phyloP scores from a whole-genome alignment of 495 filamentous ascomycete species.

The Annulohypoxylon bovei region DNA sequence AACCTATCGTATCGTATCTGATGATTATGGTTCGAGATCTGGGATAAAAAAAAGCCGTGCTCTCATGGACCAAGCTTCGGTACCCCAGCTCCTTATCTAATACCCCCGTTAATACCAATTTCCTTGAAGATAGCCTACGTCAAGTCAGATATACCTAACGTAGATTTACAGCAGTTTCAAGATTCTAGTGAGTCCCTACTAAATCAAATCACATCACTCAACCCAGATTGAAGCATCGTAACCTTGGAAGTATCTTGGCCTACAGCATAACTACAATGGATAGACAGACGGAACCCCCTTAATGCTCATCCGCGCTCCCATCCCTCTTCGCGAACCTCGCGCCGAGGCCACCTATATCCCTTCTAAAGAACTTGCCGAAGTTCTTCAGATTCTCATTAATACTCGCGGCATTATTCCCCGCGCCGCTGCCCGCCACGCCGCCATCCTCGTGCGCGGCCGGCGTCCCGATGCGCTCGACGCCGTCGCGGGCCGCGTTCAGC shows the following conservation, averaged over 20 bases:
- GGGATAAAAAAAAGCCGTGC: neutral
- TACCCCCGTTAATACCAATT: neutral
- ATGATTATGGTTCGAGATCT: neutral
- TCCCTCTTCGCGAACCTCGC: slow-evolving; percentile 71
- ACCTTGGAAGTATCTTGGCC: neutral
- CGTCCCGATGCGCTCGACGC: slow-evolving; percentile 85
- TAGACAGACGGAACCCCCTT: no score
- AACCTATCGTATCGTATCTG: neutral
- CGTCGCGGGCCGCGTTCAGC: slow-evolving; percentile 87
- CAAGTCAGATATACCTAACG: no score
- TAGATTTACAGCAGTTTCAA: no score
- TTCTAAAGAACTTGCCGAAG: slow-evolving; percentile 93
- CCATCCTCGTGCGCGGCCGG: slow-evolving; percentile 53
- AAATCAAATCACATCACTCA: neutral
- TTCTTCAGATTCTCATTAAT: slow-evolving; percentile 93
- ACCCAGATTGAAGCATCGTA: neutral
- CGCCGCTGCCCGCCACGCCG: slow-evolving; percentile 61
- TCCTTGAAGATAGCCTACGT: neutral
- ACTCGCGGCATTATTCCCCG: slow-evolving; percentile 60
- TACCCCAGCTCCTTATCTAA: neutral
- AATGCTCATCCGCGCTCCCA: slow-evolving; percentile 40
- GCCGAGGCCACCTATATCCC: slow-evolving; percentile 86
- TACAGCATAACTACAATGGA: neutral
- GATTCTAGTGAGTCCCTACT: no score
- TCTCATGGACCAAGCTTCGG: neutral